Evolutionary conservation across 352 stramenopile species (phyloP).

Genomic region (Pythium rishiriense): DNA sequence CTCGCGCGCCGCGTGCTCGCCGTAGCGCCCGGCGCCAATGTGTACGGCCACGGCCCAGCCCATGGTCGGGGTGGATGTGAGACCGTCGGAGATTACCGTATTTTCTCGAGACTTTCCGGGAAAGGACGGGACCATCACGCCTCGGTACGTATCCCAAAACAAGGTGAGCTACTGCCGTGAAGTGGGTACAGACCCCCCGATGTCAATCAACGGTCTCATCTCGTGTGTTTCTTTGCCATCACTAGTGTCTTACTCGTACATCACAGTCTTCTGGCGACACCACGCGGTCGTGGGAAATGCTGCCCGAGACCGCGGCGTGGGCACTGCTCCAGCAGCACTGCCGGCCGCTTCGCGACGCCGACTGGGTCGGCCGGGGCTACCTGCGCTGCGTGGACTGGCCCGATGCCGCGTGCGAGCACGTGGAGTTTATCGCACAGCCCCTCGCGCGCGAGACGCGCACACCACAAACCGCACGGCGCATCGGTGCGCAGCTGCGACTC

Average conservation of each 20-base stretch:
- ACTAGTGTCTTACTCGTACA: no score
- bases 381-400: not conserved
- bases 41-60: conserved; percentile 66
- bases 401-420: not conserved
- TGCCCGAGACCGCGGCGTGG: not conserved
- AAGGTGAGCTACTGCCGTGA: no score
- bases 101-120: no score
- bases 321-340: not conserved
- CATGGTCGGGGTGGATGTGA: conserved; percentile 11
- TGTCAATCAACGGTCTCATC: no score
- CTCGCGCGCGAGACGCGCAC: not conserved
- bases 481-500: not conserved
- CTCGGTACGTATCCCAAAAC: no score
- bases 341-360: not conserved
- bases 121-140: no score
- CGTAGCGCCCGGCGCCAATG: conserved; percentile 47
- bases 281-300: not conserved
- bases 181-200: no score
- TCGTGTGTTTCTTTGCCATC: no score
- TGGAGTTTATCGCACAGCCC: not conserved
- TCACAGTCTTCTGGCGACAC: no score
- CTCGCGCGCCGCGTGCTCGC: conserved; percentile 38
- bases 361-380: not conserved
- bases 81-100: not conserved
- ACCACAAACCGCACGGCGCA: no score